These are phyloP conservation scores for Naematelia encephala DNA, from an alignment of 768 basidiomycete species.

Conservation along the genomic window DNA sequence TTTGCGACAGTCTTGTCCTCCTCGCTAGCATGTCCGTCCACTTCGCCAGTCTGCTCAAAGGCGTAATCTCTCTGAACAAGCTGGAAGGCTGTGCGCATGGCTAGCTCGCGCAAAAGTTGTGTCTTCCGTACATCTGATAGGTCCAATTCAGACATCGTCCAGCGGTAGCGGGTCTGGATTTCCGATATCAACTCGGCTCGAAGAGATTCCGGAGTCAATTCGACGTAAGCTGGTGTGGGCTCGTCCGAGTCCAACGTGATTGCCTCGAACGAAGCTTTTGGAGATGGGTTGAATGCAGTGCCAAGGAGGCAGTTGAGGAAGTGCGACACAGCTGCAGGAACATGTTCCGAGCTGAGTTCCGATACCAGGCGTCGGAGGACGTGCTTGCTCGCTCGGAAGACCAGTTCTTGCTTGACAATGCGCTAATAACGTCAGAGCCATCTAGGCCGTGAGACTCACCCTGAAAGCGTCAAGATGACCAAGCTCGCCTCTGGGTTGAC, in stretches of 20 bases:
- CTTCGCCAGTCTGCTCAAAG: slow-evolving; percentile 34
- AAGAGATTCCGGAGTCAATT: slow-evolving; percentile 50
- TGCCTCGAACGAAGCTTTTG: slow-evolving; percentile 47
- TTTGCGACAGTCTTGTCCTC: slow-evolving; percentile 19
- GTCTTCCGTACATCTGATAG: slow-evolving; percentile 44
- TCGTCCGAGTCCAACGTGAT: slow-evolving; percentile 27
- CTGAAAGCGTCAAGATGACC: slow-evolving; percentile 45
- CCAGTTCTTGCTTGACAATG: slow-evolving; percentile 53
- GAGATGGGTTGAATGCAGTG: slow-evolving; percentile 39
- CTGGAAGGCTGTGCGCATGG: slow-evolving; percentile 51
- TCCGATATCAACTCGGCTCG: slow-evolving; percentile 44
- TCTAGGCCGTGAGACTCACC: slow-evolving; percentile 15
- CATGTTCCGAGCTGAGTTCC: slow-evolving; percentile 47
- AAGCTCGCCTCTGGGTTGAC: slow-evolving; percentile 21
- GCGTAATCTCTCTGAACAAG: slow-evolving; percentile 51
- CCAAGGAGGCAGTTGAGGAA: slow-evolving; percentile 56
- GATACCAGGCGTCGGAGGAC: slow-evolving; percentile 49
- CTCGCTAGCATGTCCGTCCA: slow-evolving; percentile 35
- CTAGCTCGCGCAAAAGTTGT: slow-evolving; percentile 53
- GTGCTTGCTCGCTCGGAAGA: slow-evolving; percentile 53
- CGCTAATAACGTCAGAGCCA: slow-evolving; percentile 15
- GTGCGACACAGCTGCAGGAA: slow-evolving; percentile 51
- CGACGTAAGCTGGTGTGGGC: slow-evolving; percentile 47
- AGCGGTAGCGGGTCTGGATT: slow-evolving; percentile 51
- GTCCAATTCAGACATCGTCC: slow-evolving; percentile 41